Base-by-base conservation (phyloP, 2,329 filamentous ascomycete genomes). In the Monosporascus sp. region DNA sequence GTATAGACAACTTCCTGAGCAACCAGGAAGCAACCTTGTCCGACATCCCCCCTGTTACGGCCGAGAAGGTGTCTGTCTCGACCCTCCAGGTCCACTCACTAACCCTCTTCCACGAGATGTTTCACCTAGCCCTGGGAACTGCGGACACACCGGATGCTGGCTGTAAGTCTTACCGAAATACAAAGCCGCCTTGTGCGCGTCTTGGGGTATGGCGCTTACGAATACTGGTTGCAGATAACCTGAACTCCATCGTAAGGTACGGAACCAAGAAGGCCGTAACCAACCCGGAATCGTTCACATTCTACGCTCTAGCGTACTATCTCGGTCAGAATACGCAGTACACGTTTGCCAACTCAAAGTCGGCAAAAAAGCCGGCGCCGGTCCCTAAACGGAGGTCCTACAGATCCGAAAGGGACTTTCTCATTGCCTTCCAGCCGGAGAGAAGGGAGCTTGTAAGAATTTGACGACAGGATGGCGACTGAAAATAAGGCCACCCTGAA, bases 1-100 rank as follows among this genome's bases (percentile, higher is more conserved):
- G 54, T 31, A 44, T 51, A 6, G 43, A 51, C 18, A 55, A 55
- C 48, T 53, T 55, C n/a, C 3, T 7, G 18, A 39, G 37, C 48
- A 25, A 22, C 3, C 50, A 55, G 35, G 44, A 37, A 49, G 51
- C 46, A 14, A 53, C 54, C 17, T 31, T 55, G 20, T 50, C 50
- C 24, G 45, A 50, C 48, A 15, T 55, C 7, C 48, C 54, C n/a
- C 15, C 48, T 1, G 43, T 53, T 2, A 49, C 43, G n/a, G 44
- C 25, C 5, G 20, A 50, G 20, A 46, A 46, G 18, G 31, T 46
- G 24, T 55, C 54, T 9, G 41, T 55, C 7, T 55, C 54, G 14
- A 49, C 54, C 7, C 38, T 55, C 25, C 54, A 55, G 37, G 54
- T 55, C 15, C 50, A 55, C 41, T 55, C 54, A n/a, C 45, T 55